phyloP scores from a whole-genome alignment of 768 basidiomycete genomes.

The Termitomyces sp. region DNA sequence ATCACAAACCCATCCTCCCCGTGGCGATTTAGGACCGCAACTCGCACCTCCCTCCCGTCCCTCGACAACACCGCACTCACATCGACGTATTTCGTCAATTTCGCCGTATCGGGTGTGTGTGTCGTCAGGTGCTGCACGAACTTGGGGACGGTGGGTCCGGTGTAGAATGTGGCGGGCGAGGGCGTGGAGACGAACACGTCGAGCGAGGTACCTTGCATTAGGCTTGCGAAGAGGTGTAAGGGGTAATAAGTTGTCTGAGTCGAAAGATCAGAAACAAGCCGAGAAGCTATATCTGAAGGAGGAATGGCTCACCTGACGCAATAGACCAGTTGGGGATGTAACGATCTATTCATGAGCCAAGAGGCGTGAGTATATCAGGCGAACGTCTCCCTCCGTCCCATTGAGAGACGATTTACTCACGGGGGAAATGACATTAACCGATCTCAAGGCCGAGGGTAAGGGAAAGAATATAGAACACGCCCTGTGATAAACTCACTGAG shows the following conservation, averaged over 20 bases:
- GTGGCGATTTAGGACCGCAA: conserved; percentile 50
- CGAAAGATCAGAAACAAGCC: background rate
- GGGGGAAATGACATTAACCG: conserved; percentile 43
- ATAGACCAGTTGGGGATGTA: conserved; percentile 37
- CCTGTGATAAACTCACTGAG: conserved; percentile 36
- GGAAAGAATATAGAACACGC: too few relatives aligned
- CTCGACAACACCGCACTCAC: conserved; percentile 37
- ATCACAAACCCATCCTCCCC: conserved; percentile 30
- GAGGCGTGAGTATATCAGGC: background rate
- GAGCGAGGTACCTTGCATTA: conserved; percentile 47
- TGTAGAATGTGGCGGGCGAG: conserved; percentile 20
- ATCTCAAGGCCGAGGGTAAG: conserved; percentile 13
- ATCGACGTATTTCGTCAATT: conserved; percentile 39
- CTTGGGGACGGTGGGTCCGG: conserved; percentile 43
- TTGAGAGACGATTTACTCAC: conserved; percentile 16
- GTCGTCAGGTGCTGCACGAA: conserved; percentile 39
- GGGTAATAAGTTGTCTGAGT: conserved; percentile 45
- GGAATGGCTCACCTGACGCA: conserved; percentile 21
- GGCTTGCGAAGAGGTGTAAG: conserved; percentile 45
- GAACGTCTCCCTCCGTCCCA: background rate
- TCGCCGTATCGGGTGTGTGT: conserved; percentile 25
- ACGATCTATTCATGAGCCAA: conserved; percentile 25
- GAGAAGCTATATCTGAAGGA: background rate
- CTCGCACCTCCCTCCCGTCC: conserved; percentile 30
- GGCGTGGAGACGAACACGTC: conserved; percentile 30